phyloP scores from a whole-genome alignment of 2,329 filamentous ascomycete species.

The Trichoderma sp. region DNA sequence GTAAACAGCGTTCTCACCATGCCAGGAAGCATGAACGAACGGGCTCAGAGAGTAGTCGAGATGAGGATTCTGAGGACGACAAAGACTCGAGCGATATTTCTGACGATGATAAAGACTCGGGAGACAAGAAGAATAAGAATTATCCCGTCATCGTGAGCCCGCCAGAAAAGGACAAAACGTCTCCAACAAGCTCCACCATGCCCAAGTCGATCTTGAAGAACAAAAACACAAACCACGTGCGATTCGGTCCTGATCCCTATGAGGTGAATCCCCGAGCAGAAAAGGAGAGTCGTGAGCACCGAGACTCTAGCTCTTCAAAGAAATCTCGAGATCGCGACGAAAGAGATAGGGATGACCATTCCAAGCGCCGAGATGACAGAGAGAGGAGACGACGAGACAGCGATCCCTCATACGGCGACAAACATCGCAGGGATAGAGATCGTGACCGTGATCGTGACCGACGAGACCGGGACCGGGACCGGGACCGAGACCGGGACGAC shows the following conservation, averaged over 20 bases:
- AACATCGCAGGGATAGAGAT: constrained; percentile 12
- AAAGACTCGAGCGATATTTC: constrained; percentile 41
- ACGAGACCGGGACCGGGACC: constrained; percentile 42
- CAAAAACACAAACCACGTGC: constrained; percentile 60
- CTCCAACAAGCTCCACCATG: constrained; percentile 42
- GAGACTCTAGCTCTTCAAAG: constrained; percentile 29
- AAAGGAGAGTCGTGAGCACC: constrained; percentile 42
- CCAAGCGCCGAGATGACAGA: constrained; percentile 13
- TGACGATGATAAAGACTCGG: constrained; percentile 40
- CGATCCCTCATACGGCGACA: constrained; percentile 33
- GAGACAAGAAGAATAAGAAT: constrained; percentile 39
- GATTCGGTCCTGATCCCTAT: constrained; percentile 54
- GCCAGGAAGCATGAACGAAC: constrained; percentile 31
- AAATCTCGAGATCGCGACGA: constrained; percentile 39
- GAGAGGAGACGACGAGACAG: constrained; percentile 28
- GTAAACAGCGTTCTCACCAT: constrained; percentile 22
- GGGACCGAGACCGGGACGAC: constrained; percentile 8
- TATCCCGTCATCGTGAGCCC: constrained; percentile 46
- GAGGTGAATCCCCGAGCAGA: constrained; percentile 45
- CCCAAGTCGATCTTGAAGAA: constrained; percentile 67
- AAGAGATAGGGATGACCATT: constrained; percentile 31
- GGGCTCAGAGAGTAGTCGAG: constrained; percentile 43
- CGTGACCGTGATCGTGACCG: neutral
- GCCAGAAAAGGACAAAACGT: constrained; percentile 41
- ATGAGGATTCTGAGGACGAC: constrained; percentile 39